Base-by-base conservation (phyloP, 305 asterid species). In the Euphrasia arctica region DNA sequence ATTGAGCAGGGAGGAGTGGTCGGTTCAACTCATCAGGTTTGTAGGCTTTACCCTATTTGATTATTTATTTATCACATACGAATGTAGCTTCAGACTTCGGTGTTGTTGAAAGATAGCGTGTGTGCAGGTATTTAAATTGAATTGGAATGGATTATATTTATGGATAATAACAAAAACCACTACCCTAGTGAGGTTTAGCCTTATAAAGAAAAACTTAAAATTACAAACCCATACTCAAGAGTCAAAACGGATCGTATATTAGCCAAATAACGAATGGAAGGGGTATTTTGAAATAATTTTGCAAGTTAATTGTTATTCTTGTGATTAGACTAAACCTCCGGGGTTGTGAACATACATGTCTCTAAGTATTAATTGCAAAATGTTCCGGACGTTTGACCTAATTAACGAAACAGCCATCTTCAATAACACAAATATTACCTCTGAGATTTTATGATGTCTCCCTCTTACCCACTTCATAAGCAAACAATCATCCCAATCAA, bases 11-110 rank as follows among this genome's bases (percentile, higher is more conserved):
- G 97, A 5, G 99, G 96, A 18, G 95, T 93, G 6, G 95, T 93
- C 43, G 99, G 90, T 85, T 90, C 99, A n/a, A 86, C 90, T 65
- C 99, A 93, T 71, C 97, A 90, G 97, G 98, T 89, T n/a, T 43
- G 25, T 29, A 39, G 4, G 15, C 32, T 15, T 63, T 58, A 9
- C 41, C 32, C 60, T 55, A 18, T 34, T 58, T 18, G 54, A 12
- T 54, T 60, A 28, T 55, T 41, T 32, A 31, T 54, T 42, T 41
- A 18, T 61, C 34, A 34, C 29, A 3, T 54, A 29, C 13, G 13
- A 22, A 62, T 9, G 12, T 28, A 12, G 36, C 43, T 60, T 41
- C 12, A 11, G 28, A 9, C 5, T 58, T 9, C 7, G 5, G 3
- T 31, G 34, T 31, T 31, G 5, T 4, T 31, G 5, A 31, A 31